Percentiles rank a stretch among this genome's conserved stretches.
phyloP scores from a whole-genome alignment of 768 basidiomycete species.

The Tylopilus felleus region DNA sequence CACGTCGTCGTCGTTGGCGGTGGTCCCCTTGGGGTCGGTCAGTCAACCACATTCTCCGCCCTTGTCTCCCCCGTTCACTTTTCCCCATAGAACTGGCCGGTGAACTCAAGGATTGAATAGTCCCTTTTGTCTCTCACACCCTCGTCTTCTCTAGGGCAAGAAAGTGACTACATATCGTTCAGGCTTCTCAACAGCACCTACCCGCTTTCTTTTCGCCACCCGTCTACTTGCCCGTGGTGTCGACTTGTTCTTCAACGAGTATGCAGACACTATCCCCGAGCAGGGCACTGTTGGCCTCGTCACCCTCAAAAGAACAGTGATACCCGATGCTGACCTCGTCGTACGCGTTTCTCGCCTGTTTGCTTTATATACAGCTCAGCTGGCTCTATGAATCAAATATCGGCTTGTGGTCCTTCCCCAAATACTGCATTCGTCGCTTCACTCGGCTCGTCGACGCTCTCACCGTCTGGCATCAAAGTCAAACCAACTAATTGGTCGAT shows the following conservation, averaged over 20 bases:
- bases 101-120: slow-evolving; percentile 42
- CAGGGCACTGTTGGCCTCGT: slow-evolving; percentile 37
- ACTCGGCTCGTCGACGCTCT: slow-evolving; percentile 37
- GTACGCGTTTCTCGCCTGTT: slow-evolving; percentile 35
- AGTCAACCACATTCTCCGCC: slow-evolving; percentile 1
- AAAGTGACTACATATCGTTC: slow-evolving; percentile 66
- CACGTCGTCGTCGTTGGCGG: slow-evolving; percentile 54
- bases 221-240: slow-evolving; percentile 44
- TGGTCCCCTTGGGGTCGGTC: slow-evolving; percentile 53
- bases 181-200: slow-evolving; percentile 59
- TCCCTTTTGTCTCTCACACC: not conserved
- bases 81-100: slow-evolving; percentile 38
- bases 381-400: slow-evolving; percentile 17
- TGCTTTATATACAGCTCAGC: slow-evolving; percentile 2
- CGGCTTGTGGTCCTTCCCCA: slow-evolving; percentile 37
- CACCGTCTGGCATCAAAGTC: slow-evolving; percentile 47
- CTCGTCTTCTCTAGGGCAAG: slow-evolving; percentile 18
- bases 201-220: slow-evolving; percentile 49
- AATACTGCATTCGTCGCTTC: slow-evolving; percentile 53
- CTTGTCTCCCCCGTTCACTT: not conserved
- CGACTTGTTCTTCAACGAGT: slow-evolving; percentile 49
- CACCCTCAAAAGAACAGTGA: slow-evolving; percentile 48
- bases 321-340: slow-evolving; percentile 54
- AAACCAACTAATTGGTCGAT: slow-evolving; percentile 50
- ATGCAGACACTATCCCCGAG: slow-evolving; percentile 44